Percentiles rank a stretch among this genome's conserved stretches.
Conservation (phyloP, 2,329 filamentous ascomycete genomes). For the Beauveria scarabaeidicola region DNA sequence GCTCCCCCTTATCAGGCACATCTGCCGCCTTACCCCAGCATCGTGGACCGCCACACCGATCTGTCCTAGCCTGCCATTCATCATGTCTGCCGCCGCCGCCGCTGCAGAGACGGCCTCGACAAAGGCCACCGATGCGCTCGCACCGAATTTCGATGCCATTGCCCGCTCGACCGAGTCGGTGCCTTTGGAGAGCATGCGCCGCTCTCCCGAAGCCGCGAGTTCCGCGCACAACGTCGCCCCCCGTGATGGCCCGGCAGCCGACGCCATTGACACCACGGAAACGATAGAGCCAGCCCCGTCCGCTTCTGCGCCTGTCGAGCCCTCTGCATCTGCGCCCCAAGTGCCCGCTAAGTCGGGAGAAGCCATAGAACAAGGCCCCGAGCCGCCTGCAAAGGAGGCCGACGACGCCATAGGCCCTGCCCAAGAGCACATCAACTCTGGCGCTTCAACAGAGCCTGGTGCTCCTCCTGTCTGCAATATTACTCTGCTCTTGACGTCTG, state of each 20-base stretch:
- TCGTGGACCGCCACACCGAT: neutral
- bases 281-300: neutral
- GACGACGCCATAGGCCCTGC: slow-evolving; percentile 35
- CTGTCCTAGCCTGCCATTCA: neutral
- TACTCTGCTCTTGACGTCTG: slow-evolving; percentile 72
- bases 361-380: slow-evolving; percentile 20
- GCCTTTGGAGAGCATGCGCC: slow-evolving; percentile 6
- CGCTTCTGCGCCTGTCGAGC: slow-evolving; percentile 12
- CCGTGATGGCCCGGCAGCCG: neutral
- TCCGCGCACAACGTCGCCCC: slow-evolving; percentile 6
- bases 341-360: slow-evolving; percentile 20
- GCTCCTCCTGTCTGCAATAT: slow-evolving; percentile 54
- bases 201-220: slow-evolving; percentile 6
- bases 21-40: neutral
- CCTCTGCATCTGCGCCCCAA: slow-evolving; percentile 12
- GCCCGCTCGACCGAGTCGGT: neutral
- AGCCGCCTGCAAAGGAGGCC: slow-evolving; percentile 23
- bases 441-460: slow-evolving; percentile 23
- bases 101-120: neutral
- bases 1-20: slow-evolving; percentile 2
- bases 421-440: slow-evolving; percentile 32
- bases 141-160: neutral
- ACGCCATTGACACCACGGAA: neutral
- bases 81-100: slow-evolving; percentile 1
- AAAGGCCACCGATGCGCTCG: neutral